Percentiles rank a stretch among this genome's conserved stretches.
phyloP scores from a whole-genome alignment of 139 green algal species.

The Chlamydomonas incerta region DNA sequence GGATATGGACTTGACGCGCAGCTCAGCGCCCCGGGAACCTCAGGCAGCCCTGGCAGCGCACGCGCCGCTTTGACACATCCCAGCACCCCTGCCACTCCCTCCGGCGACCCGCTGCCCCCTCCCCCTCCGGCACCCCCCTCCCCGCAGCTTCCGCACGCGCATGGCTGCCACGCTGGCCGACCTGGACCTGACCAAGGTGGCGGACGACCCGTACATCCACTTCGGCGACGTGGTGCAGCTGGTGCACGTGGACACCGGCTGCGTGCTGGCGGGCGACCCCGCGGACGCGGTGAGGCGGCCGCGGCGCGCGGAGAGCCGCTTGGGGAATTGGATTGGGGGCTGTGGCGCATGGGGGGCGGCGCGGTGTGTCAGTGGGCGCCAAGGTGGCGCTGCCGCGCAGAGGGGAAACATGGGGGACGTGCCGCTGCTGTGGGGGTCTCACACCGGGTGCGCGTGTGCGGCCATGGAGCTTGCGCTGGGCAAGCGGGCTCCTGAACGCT shows the following conservation, averaged over 20 bases:
- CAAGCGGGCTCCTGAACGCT: no score
- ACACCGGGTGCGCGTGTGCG: no score
- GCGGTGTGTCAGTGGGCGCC: no score
- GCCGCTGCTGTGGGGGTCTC: no score
- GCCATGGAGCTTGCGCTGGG: no score
- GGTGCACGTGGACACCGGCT: constrained; percentile 61
- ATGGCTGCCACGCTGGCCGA: constrained; percentile 54
- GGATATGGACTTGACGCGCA: no score
- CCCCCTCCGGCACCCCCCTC: not conserved
- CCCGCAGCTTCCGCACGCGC: constrained; percentile 58
- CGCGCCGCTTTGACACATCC: not conserved
- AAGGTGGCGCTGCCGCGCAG: no score
- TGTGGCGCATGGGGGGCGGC: no score
- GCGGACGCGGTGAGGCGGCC: constrained; percentile 44
- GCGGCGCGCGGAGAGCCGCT: not conserved
- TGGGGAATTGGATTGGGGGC: no score
- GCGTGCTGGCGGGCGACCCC: constrained; percentile 61
- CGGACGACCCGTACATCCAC: constrained; percentile 69
- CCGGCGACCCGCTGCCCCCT: not conserved
- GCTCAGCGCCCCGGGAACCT: no score
- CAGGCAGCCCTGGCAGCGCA: no score
- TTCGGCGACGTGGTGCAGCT: constrained; percentile 72
- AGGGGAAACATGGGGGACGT: no score
- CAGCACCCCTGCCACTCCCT: not conserved
- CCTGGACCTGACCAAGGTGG: constrained; percentile 62